Base-by-base conservation (phyloP, 2,329 filamentous ascomycete genomes). In the Tolypocladium endophyticum region DNA sequence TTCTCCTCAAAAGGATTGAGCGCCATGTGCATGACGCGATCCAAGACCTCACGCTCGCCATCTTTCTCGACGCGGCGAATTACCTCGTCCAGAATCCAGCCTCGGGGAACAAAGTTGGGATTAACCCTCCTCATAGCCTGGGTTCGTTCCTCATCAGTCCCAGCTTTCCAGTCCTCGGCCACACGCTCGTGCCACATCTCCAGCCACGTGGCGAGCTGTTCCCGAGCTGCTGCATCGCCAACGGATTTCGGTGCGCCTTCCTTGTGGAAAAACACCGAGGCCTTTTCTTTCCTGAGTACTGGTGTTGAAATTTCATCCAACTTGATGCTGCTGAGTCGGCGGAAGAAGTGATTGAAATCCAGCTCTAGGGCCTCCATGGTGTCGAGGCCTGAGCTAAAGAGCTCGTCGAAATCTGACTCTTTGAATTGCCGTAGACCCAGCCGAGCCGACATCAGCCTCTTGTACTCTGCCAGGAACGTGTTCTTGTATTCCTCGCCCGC, bases 331-430 rank as follows among this genome's bases (percentile, higher is more conserved):
- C 87, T 88, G 0, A 99, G 78, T 11, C 87, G 83, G 45, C 95
- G 84, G 81, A 97, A 97, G 71, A 95, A 94, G 68, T 95, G 89
- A 69, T 96, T 90, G 73, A 97, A 99, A 71, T 99, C 94, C 2
- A 99, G 77, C 69, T 95, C 89, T 23, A 92, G 76, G 1, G 83
- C 82, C 71, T 96, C 89, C 74, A 99, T 80, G 0, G 84, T 86
- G 70, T 97, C 91, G 0, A 99, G 80, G 14, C 90, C 74, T 59
- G 90, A 85, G n/a, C 88, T 92, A 70, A 93, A 94, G 3, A 97
- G 74, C 0, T 81, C 76, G 28, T 95, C 82, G 66, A 97, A 96
- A 71, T 97, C 93, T 0, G 79, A 78, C 5, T 89, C 83, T 63
- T 87, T 85, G 66, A 82, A 80, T 0, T 77, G 82, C 67, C 85